Evolutionary conservation across 345 rosid species (phyloP), one percentile per base, ranked within the genome.

Genomic region (Ricinus communis): DNA sequence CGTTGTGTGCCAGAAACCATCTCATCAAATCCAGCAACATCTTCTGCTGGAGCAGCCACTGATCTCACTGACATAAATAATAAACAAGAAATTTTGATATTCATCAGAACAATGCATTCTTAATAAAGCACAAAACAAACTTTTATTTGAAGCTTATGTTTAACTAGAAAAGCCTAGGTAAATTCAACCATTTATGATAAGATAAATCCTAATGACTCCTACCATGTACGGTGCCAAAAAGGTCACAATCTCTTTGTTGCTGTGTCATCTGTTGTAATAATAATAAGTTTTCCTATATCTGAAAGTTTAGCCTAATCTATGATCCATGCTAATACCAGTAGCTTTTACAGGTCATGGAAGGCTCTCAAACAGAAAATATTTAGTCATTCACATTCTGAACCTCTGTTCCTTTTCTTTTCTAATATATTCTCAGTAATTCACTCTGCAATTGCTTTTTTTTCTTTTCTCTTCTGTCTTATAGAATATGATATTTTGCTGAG

Each of bases 1-100:
- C 97, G 82, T 76, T 81, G 77, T 22, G 91, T 92, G 33, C 93
- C 96, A 19, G 88, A 72, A 63, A 88, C 88, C 99, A 92, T 92
- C 69, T 92, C 97, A 56, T 90, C 96, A 75, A 95, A 95, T 43
- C 88, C 94, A 12, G 94, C 79, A 47, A 79, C 73, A 8, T 82
- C 73, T 83, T 90, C 98, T n/a, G 89, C 71, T 27, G 97, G 86
- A 61, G 89, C 88, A 73, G 90, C 94, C 76, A 92, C 94, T 50
- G 97, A 80, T 79, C 89, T 87, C 77, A 95, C 99, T 92, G 86
- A 63, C 68, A 74, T 60, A 40, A 74, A 77, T 13, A 31, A 36
- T 18, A 45, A n/a, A 81, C 12, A 60, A 33, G 38, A 73, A 41
- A 33, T 24, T 45, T 38, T 15, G 4, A 25, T 13, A 10, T 51